Evolutionary conservation across 2,329 filamentous ascomycete species (phyloP).

Genomic region (Geosmithia putterillii): DNA sequence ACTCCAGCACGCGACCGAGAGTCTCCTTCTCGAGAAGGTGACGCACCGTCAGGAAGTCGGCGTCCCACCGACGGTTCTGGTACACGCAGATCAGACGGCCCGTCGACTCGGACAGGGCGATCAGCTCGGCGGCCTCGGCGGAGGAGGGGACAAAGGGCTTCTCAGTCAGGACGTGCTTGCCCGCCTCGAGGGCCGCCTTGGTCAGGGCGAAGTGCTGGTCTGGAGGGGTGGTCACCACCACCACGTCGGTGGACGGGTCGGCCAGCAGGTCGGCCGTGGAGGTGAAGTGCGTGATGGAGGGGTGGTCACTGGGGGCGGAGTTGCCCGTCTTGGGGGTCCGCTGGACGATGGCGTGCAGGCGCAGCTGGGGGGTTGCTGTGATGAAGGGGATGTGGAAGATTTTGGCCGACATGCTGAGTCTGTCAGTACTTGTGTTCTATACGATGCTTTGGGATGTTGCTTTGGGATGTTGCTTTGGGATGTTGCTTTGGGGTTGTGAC

Average conservation of each 20-base stretch:
- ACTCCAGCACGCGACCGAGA: constrained; percentile 64
- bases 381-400: constrained; percentile 79
- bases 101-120: constrained; percentile 36
- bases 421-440: constrained; percentile 5
- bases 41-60: constrained; percentile 60
- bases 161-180: constrained; percentile 71
- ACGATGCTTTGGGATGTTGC: not conserved
- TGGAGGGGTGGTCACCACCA: constrained; percentile 61
- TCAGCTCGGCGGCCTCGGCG: constrained; percentile 53
- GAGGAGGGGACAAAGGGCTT: constrained; percentile 71
- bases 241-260: constrained; percentile 54
- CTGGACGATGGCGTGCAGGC: constrained; percentile 65
- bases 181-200: constrained; percentile 51
- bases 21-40: constrained; percentile 45
- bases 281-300: constrained; percentile 51
- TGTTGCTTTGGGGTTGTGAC: constrained; percentile 6
- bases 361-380: constrained; percentile 47
- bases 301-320: constrained; percentile 58
- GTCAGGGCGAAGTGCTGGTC: constrained; percentile 57
- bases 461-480: not conserved
- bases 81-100: constrained; percentile 52
- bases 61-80: constrained; percentile 68
- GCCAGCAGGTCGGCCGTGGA: constrained; percentile 48
- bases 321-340: constrained; percentile 51
- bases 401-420: constrained; percentile 49